These are phyloP conservation scores for Euphorbia corollata DNA, from an alignment of 441 rosid species.

Conservation along the genomic window DNA sequence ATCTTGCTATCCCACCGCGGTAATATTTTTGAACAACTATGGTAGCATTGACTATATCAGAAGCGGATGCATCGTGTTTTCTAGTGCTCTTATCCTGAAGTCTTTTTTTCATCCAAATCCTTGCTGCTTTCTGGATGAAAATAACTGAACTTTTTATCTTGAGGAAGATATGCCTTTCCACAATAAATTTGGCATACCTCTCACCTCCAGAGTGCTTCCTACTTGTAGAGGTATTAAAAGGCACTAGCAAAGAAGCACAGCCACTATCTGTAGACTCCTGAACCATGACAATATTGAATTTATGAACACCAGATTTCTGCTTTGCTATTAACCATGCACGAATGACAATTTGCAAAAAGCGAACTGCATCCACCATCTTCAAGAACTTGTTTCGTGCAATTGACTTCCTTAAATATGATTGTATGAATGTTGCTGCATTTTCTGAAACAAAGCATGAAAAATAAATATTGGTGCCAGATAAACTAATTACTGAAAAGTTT, in stretches of 20 bases:
- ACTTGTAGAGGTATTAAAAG: conserved; percentile 18
- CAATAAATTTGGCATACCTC: conserved; percentile 36
- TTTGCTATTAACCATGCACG: conserved; percentile 53
- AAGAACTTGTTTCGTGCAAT: conserved; percentile 36
- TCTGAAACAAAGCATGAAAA: conserved; percentile 32
- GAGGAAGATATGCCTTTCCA: conserved; percentile 48
- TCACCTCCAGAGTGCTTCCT: conserved; percentile 25
- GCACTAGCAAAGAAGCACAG: conserved; percentile 10
- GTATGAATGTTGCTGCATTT: conserved; percentile 57
- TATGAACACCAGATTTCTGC: conserved; percentile 27
- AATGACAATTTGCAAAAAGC: conserved; percentile 46
- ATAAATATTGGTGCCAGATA: not conserved
- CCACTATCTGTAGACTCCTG: conserved; percentile 34
- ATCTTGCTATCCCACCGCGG: conserved; percentile 29
- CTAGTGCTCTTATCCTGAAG: conserved; percentile 9
- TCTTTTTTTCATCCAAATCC: conserved; percentile 38
- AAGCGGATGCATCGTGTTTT: conserved; percentile 15
- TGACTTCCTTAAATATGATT: conserved; percentile 48
- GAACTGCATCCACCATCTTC: conserved; percentile 42
- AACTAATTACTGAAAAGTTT: not conserved
- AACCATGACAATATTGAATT: conserved; percentile 23
- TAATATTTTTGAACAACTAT: conserved; percentile 23
- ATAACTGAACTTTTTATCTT: conserved; percentile 37
- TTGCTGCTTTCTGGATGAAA: conserved; percentile 55
- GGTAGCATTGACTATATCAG: conserved; percentile 25